Base-by-base conservation (phyloP, 2,329 filamentous ascomycete genomes). In the Microsporum canis region DNA sequence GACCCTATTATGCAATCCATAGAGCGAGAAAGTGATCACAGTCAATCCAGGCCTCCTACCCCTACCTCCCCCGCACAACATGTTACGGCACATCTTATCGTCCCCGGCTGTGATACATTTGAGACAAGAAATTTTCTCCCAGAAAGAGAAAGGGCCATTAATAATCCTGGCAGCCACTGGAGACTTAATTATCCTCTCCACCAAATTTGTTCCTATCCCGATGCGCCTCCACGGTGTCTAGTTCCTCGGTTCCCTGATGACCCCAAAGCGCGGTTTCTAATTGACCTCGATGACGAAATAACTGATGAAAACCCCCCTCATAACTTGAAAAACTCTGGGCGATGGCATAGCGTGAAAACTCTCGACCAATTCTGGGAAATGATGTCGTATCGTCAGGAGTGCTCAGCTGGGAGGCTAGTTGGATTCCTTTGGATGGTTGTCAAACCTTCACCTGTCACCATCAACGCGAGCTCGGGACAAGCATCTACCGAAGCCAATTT, bases 351-450 rank as follows among this genome's bases (percentile, higher is more conserved):
- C 63, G 85, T 96, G 29, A 86, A 82, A 70, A 88, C 85, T 0
- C 77, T 99, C 45, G 88, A 91, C n/a, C 86, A 91, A 66, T 99
- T 99, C 70, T 99, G 94, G 94, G 94, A 99, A 64, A 88, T 95
- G 82, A 97, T 99, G 92, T 87, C 91, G 0, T 97, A 89, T 70
- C 82, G 94, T 61, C 94, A 97, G 71, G 94, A 99, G 71, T 99
- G 94, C 70, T 96, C 91, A 0, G 89, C 91, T 38, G 95, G 94
- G 0, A 82, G 91, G 17, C 80, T 96, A 69, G 95, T 96, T 0
- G 95, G 95, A 0, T 99, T 99, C 67, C 80, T 97, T 31, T 99
- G 95, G 92, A 77, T 96, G 31, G 86, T 96, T 0, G 88, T 96
- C 55, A 81, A 79, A 65, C 87, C 90, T 38, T 31, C 23, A 33